These are phyloP conservation scores for Bretziella fagacearum DNA, from an alignment of 2,329 filamentous ascomycete species.

Conservation along the genomic window DNA sequence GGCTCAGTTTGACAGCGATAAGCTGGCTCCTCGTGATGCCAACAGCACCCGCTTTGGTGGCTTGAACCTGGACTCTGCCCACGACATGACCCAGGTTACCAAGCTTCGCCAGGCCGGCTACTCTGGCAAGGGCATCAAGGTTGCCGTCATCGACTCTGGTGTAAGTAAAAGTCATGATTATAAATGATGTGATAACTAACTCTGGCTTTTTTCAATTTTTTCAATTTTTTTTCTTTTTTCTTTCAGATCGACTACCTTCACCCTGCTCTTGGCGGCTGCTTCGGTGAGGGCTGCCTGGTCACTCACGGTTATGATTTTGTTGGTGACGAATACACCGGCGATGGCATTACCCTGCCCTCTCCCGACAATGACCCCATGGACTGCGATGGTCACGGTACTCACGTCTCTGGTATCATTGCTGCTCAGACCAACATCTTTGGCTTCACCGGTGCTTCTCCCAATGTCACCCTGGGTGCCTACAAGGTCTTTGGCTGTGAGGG, in stretches of 20 bases:
- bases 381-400: slow-evolving; percentile 42
- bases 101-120: slow-evolving; percentile 32
- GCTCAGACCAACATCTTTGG: slow-evolving; percentile 34
- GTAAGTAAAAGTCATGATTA: slow-evolving; percentile 23
- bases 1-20: slow-evolving; percentile 3
- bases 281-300: slow-evolving; percentile 41
- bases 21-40: slow-evolving; percentile 7
- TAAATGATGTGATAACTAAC: background rate
- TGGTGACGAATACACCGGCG: slow-evolving; percentile 33
- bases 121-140: slow-evolving; percentile 34
- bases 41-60: slow-evolving; percentile 5
- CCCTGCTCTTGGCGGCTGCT: slow-evolving; percentile 46
- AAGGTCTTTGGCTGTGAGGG: slow-evolving; percentile 40
- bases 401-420: slow-evolving; percentile 45
- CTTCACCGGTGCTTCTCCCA: slow-evolving; percentile 36
- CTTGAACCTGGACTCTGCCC: slow-evolving; percentile 26
- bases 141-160: slow-evolving; percentile 38
- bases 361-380: slow-evolving; percentile 37
- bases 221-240: no score
- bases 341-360: slow-evolving; percentile 18
- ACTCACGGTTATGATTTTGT: slow-evolving; percentile 40
- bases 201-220: background rate
- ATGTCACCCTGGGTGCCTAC: slow-evolving; percentile 38
- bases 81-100: slow-evolving; percentile 40
- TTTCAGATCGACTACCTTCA: slow-evolving; percentile 42